Base-by-base conservation (phyloP, 768 basidiomycete species). In the Suillus variegatus region DNA sequence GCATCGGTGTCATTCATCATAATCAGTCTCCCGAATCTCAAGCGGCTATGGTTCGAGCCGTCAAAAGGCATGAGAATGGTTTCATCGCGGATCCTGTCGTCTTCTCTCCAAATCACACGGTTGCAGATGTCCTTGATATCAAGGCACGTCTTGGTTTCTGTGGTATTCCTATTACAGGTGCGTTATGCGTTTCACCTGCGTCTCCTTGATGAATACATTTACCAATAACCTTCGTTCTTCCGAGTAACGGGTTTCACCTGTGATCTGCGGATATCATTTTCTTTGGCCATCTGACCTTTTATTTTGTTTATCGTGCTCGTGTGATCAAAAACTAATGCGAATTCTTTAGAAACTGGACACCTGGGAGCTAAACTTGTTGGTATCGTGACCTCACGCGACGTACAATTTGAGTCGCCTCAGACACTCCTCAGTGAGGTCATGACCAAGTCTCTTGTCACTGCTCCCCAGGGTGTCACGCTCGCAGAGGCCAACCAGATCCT, bases 1-100 rank as follows among this genome's bases (percentile, higher is more conserved):
- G 97, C 62, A 92, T 99, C 67, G 97, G 97, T 80, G 93, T 99
- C 74, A 98, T 99, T 72, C 97, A 99, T 77, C 95, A 99, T 80
- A 99, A 99, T 77, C 93, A 95, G 76, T 69, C 89, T 1, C 74
- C 95, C 0, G 88, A 87, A 52, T 86, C 87, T 5, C 97, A 99
- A 80, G 97, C 97, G 8, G 90, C 92, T 47, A 99, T 99, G 96
- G 94, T 99, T 71, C 91, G 94, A 68, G 93, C 94, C 51, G 97
- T 99, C 36, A 99, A 99, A 79, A 90, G 96, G 72, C 97, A 96
- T 76, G 97, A 99, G 79, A 99, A 99, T 74, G 97, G 97, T 7
- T 99, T 99, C 81, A 99, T 99, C 78, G 87, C 92, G 61, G 94
- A 97, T 69, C 97, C 97, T 18, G 85, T 98, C 67, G 94, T 95